phyloP scores from a whole-genome alignment of 306 rosid genomes.

The Mucuna pruriens region DNA sequence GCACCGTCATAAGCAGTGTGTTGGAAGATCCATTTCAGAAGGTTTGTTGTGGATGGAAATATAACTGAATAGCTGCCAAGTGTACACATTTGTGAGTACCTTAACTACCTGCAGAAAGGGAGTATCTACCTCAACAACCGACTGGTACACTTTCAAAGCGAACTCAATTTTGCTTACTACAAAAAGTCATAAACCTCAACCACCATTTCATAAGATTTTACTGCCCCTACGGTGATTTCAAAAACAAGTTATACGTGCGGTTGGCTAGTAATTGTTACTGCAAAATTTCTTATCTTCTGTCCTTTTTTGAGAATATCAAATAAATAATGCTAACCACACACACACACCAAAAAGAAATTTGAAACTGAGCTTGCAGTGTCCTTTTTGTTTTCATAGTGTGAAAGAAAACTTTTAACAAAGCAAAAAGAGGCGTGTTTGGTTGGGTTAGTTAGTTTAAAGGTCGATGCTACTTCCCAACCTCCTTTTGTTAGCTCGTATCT shows the following conservation, averaged over 20 bases:
- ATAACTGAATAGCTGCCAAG: conserved; percentile 36
- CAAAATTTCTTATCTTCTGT: neutral
- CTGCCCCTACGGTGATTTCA: neutral
- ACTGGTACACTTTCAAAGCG: conserved; percentile 1
- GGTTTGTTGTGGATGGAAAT: neutral
- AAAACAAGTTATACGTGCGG: neutral
- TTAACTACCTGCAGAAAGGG: conserved; percentile 23
- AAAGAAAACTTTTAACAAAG: neutral
- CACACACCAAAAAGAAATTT: neutral
- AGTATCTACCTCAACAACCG: conserved; percentile 38
- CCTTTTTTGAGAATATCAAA: neutral
- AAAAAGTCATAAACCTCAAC: conserved; percentile 3
- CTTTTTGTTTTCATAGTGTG: neutral
- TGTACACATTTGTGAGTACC: neutral
- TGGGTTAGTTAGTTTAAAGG: conserved; percentile 29
- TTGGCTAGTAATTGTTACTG: conserved; percentile 1
- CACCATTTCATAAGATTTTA: neutral
- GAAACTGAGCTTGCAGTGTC: conserved; percentile 10
- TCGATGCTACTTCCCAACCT: conserved; percentile 40
- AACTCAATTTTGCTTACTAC: neutral
- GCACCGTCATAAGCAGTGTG: neutral
- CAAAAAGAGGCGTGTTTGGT: conserved; percentile 31
- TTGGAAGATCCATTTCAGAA: conserved; percentile 2
- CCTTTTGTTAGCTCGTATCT: conserved; percentile 37
- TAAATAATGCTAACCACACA: neutral